phyloP scores from a whole-genome alignment of 495 filamentous ascomycete genomes.

The Neurospora discreta region DNA sequence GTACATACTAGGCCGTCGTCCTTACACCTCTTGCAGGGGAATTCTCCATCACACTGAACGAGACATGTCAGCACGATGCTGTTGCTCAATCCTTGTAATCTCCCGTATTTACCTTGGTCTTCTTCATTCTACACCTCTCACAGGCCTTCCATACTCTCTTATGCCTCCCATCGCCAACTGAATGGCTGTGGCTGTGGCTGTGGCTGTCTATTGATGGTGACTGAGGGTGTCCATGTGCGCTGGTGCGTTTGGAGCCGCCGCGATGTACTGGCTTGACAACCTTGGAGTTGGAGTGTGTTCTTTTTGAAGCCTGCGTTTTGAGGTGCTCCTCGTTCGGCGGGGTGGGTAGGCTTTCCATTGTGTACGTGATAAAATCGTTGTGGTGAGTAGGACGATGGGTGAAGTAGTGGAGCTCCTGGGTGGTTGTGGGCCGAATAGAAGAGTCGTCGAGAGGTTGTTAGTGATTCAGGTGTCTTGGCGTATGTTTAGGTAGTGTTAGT shows the following conservation, averaged over 20 bases:
- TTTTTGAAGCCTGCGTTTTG: conserved; percentile 18
- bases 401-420: neutral
- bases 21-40: conserved; percentile 57
- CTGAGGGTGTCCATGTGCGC: conserved; percentile 17
- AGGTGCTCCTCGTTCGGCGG: conserved; percentile 34
- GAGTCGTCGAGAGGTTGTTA: conserved; percentile 4
- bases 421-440: neutral
- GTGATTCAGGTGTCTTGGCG: conserved; percentile 3
- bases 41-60: conserved; percentile 51
- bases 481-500: neutral
- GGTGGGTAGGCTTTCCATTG: conserved; percentile 37
- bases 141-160: conserved; percentile 64
- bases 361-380: conserved; percentile 4
- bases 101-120: conserved; percentile 45
- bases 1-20: conserved; percentile 48
- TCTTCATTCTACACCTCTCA: conserved; percentile 61
- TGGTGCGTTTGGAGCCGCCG: conserved; percentile 17
- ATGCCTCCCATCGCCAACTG: conserved; percentile 34
- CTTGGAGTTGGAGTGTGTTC: conserved; percentile 15
- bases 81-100: neutral
- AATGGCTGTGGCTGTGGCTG: conserved; percentile 19
- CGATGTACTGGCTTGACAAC: conserved; percentile 20
- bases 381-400: neutral
- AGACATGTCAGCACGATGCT: neutral
- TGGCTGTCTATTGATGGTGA: conserved; percentile 19